Evolutionary conservation across 2,329 filamentous ascomycete species (phyloP), one percentile per base, ranked within the genome.

Genomic region (Rhynchosporium agropyri): DNA sequence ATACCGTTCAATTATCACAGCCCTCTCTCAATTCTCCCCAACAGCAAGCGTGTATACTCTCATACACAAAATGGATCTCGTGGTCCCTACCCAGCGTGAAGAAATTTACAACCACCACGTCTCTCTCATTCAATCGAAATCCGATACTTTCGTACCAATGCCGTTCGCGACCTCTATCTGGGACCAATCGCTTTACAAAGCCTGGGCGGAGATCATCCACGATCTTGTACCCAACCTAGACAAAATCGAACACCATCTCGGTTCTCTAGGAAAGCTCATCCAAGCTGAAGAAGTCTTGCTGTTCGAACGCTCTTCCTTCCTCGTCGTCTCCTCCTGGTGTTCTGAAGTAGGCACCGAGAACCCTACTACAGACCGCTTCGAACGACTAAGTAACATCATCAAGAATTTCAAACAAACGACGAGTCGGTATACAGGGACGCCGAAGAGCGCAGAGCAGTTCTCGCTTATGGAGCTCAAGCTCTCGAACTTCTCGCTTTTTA

Each of bases 1-100:
- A 63, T 99, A 98, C 80, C 87, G 89, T 58, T 89, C 91, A 69
- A 95, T 98, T 75, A 91, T 98, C 70, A 86, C 89, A 56, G 95
- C 95, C 0, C 83, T 99, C 45, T 84, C 89, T 61, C 93, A 98
- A 78, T 96, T 88, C 81, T 96, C 91, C 20, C 81, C 85, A 38
- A 80, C 81, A 2, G 92, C 94, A 66, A 90, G 91, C 75, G 89
- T 99, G 72, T 99, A 98, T 79, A 90, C 95, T 65, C 86, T 99
- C 50, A 90, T 99, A 69, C 95, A 99, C 87, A 99, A 99, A 79
- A 97, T 99, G 90, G 95, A 99, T 76, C 85, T 99, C 31, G 92
- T 98, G 55, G 90, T 93, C 69, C 85, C 88, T 45, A 85, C 89
- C 62, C 86, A 89, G 69, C 90, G 93, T 65, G 88, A 92, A 74